Evolutionary conservation across 495 filamentous ascomycete species (phyloP), one percentile per base, ranked within the genome.

Genomic region (Pseudomonodictys pantanalensis): DNA sequence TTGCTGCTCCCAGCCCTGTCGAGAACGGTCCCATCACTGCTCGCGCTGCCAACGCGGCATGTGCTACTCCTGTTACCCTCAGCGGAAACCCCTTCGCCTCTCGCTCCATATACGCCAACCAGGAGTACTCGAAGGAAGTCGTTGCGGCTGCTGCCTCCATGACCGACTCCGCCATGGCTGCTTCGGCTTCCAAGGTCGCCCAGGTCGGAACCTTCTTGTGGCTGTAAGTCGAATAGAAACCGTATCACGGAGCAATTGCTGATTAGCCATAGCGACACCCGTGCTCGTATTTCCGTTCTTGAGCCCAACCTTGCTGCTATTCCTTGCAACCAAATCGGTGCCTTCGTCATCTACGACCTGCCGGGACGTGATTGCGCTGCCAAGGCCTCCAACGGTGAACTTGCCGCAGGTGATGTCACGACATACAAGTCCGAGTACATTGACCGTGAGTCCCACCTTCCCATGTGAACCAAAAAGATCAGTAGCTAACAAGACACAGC

Each of bases 321-420:
- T 38, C 39, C 56, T 35, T 65, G 62, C 57, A 38, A 52, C 26
- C 17, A 75, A 22, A 64, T 71, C 32, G 67, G 57, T 29, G 54
- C 51, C 8, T 59, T 69, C 56, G 87, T 91, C 67, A 81, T 89
- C 65, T 91, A 91, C 72, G 85, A 91, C 72, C 73, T 91, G 35
- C 87, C 86, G 38, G 86, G 86, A 59, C 85, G 87, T 74, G 87
- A 91, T 68, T 91, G 87, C 70, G 84, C 87, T 29, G 87, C 87
- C 52, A 77, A 83, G 71, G 86, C 86, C 26, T 89, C 86, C 62
- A 90, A 90, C 72, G 87, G 87, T 68, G 87, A 91, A 73, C 83
- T 86, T 71, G 83, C 79, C 54, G 77, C 85, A 69, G 70, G 72
- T 50, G 78, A 79, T 33, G 65, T 90, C 61, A 68, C 65, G 65